These are phyloP conservation scores for Suillus spraguei DNA, from an alignment of 768 basidiomycete genomes.

Conservation along the genomic window DNA sequence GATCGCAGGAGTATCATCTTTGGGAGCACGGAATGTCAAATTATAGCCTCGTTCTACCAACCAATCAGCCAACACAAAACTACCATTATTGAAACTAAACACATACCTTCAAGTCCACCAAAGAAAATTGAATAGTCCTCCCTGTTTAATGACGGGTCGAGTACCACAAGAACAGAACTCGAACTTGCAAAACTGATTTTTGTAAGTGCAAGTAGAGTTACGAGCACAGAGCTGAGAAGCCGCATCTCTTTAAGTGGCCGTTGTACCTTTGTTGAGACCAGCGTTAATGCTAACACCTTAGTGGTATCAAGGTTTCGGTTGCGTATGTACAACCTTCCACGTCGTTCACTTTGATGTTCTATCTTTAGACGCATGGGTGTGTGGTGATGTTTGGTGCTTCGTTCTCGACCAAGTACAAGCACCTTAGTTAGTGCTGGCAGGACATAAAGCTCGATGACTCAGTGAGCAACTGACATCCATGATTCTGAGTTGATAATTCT, in stretches of 20 bases:
- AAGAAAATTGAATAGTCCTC: slow-evolving; percentile 84
- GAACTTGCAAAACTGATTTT: slow-evolving; percentile 52
- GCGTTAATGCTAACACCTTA: background rate
- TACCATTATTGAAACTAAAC: background rate
- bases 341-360: slow-evolving; percentile 18
- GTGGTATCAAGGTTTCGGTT: background rate
- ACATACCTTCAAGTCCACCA: slow-evolving; percentile 69
- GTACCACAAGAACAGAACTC: slow-evolving; percentile 83
- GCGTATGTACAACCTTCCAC: slow-evolving; percentile 20
- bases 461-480: background rate
- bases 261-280: background rate
- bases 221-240: slow-evolving; percentile 27
- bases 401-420: background rate
- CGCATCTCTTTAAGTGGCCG: slow-evolving; percentile 24
- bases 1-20: slow-evolving; percentile 66
- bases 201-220: slow-evolving; percentile 33
- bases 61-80: background rate
- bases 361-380: slow-evolving; percentile 22
- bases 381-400: slow-evolving; percentile 6
- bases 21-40: slow-evolving; percentile 84
- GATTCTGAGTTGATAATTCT: background rate
- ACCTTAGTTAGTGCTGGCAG: too few species aligned
- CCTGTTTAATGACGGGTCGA: slow-evolving; percentile 71
- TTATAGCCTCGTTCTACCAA: slow-evolving; percentile 76
- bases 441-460: background rate